A percentile compares a stretch with the other conserved stretches of the same genome.
Evolutionary conservation across 495 filamentous ascomycete species (phyloP).

Genomic region (Penicillium alfredii): DNA sequence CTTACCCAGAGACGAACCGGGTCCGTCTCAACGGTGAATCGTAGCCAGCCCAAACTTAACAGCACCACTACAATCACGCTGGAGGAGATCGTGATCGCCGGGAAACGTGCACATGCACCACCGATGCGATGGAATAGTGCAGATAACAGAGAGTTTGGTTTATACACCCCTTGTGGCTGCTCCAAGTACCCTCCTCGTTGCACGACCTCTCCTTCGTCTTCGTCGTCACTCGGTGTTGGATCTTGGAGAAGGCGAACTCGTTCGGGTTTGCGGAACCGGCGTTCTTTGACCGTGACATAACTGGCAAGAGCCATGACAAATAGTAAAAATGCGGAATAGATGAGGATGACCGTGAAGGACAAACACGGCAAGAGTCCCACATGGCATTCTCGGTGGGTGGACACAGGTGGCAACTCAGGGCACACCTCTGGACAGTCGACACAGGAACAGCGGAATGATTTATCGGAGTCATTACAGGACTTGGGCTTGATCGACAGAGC

Average conservation of each 20-base stretch:
- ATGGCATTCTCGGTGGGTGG: conserved; percentile 61
- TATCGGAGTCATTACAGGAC: conserved; percentile 81
- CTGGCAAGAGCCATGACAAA: conserved; percentile 61
- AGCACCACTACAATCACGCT: conserved; percentile 66
- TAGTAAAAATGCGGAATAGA: conserved; percentile 71
- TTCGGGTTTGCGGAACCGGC: conserved; percentile 68
- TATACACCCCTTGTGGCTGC: conserved; percentile 61
- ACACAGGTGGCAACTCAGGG: conserved; percentile 67
- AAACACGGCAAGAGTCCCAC: conserved; percentile 85
- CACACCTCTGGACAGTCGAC: conserved; percentile 86
- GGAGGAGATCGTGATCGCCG: conserved; percentile 68
- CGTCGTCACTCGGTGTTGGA: conserved; percentile 76
- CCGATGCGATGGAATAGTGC: conserved; percentile 79
- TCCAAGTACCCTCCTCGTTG: conserved; percentile 65
- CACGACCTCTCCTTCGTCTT: conserved; percentile 72
- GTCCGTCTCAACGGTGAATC: conserved; percentile 79
- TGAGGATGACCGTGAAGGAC: conserved; percentile 83
- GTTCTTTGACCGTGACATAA: conserved; percentile 67
- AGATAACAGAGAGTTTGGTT: conserved; percentile 71
- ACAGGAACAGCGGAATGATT: conserved; percentile 82
- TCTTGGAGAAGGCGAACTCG: conserved; percentile 81
- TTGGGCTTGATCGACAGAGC: conserved; percentile 62
- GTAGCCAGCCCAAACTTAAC: conserved; percentile 79
- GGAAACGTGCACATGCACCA: conserved; percentile 71
- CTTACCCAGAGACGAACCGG: conserved; percentile 94